Evolutionary conservation across 2,329 filamentous ascomycete species (phyloP), one percentile per base, ranked within the genome.

Genomic region (Talaromyces sp.): DNA sequence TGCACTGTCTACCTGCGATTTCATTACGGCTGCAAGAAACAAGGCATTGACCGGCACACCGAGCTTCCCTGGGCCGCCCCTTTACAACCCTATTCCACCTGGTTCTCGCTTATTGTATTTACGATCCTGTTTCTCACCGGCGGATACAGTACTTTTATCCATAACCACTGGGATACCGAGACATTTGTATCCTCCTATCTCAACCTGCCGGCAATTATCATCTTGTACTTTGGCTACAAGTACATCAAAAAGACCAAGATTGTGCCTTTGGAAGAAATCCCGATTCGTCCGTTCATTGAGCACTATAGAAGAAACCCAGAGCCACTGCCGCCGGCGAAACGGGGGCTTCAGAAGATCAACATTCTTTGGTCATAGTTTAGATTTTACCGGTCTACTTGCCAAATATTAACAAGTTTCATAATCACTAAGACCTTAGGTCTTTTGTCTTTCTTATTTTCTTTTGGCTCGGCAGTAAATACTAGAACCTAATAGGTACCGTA

Each of bases 81-180:
- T 2, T 54, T 86, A 3, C 84, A 87, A 66, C 85, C 89, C 0
- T 91, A 87, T 69, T 84, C 84, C 1, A 82, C 88, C 0, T 90
- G 81, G 68, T 74, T 83, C 58, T 80, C 82, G 9, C 80, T 91
- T 1, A 70, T 82, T 17, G 69, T 82, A 14, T 70, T 70, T 10
- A 66, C 68, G 0, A 69, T 85, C 19, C 81, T 91, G 56, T 78
- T 93, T n/a, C 73, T 93, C 2, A 87, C 90, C 65, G 90, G 90
- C 67, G 90, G 89, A 1, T 93, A 92, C 74, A 83, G 86, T 46
- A 83, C 88, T 14, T 93, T 93, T 71, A 51, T 61, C 26, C 55
- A 53, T 19, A 55, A 49, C 7, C 14, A 63, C n/a, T 63, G 55
- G 55, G 57, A 79, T n/a, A 82, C 80, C 0, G 78, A 81, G 4